Conservation (phyloP, 2,329 filamentous ascomycete species). For the Cladosporium halotolerans region DNA sequence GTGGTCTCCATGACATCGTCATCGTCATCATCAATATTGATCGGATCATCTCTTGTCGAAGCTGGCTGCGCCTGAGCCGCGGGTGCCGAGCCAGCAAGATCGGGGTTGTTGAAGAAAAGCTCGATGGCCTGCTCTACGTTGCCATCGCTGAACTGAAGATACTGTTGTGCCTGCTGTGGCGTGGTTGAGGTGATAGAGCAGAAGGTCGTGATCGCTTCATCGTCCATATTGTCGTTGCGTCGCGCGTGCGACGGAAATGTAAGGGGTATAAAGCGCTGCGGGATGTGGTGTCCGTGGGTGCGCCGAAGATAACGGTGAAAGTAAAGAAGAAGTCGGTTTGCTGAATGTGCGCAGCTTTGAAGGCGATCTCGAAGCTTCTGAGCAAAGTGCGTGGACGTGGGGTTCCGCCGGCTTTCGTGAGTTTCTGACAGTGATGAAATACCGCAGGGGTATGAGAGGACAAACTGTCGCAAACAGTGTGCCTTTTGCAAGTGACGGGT, state of each 20-base stretch:
- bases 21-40: conserved; percentile 70
- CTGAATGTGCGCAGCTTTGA: background rate
- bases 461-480: too few relatives aligned
- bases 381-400: background rate
- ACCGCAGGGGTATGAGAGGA: too few relatives aligned
- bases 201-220: conserved; percentile 67
- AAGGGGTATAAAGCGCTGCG: too few relatives aligned
- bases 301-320: background rate
- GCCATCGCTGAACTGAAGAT: conserved; percentile 76
- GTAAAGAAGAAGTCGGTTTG: background rate
- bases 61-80: conserved; percentile 32
- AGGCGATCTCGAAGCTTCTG: conserved; percentile 6
- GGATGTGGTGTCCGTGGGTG: background rate
- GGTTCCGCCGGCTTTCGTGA: too few relatives aligned
- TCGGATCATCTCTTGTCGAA: conserved; percentile 44
- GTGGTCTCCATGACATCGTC: conserved; percentile 29
- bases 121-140: conserved; percentile 81
- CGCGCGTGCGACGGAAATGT: background rate
- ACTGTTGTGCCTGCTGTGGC: conserved; percentile 69
- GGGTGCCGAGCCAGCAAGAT: conserved; percentile 34
- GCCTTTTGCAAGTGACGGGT: too few relatives aligned
- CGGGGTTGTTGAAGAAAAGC: conserved; percentile 80
- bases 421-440: too few relatives aligned
- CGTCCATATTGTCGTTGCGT: conserved; percentile 26
- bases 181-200: conserved; percentile 72